Conservation (phyloP, 2,329 filamentous ascomycete species). For the Cordyceps pruinosa region DNA sequence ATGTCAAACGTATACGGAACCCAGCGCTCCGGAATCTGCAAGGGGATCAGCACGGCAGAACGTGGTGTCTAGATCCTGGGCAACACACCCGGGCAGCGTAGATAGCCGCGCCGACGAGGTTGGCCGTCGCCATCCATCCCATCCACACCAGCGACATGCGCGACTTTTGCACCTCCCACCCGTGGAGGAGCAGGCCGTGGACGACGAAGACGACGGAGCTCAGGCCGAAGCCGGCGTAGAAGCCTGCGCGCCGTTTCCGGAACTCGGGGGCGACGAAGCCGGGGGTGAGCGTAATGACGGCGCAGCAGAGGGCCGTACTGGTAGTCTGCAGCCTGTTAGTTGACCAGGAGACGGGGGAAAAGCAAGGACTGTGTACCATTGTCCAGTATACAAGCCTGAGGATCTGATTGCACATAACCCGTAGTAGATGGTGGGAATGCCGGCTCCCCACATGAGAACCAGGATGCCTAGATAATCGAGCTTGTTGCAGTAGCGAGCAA, state of each 20-base stretch:
- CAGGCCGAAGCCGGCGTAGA: conserved; percentile 16
- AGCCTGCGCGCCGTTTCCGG: conserved; percentile 12
- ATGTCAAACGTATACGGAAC: conserved; percentile 12
- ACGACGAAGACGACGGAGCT: conserved; percentile 16
- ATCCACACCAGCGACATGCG: conserved; percentile 15
- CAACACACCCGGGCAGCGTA: conserved; percentile 14
- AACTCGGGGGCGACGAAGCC: conserved; percentile 13
- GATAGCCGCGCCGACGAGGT: conserved; percentile 12
- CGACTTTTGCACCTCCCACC: conserved; percentile 15
- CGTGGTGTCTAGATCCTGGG: fast-evolving
- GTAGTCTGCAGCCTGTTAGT: conserved; percentile 1
- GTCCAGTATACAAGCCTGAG: conserved; percentile 15
- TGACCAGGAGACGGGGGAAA: too few relatives aligned
- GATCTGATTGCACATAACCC: conserved; percentile 16
- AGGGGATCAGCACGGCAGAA: background rate
- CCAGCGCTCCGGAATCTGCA: conserved; percentile 12
- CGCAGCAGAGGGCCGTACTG: conserved; percentile 12
- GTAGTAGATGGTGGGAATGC: conserved; percentile 11
- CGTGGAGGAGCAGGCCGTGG: conserved; percentile 12
- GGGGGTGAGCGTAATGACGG: conserved; percentile 13
- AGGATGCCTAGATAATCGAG: conserved; percentile 10
- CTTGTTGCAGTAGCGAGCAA: conserved; percentile 3
- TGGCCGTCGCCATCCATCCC: conserved; percentile 14
- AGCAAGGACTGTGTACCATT: background rate
- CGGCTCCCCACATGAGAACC: conserved; percentile 10